A percentile compares a stretch with the other conserved stretches of the same genome.
Evolutionary conservation across 495 filamentous ascomycete species (phyloP).

Genomic region (Talaromyces liani): DNA sequence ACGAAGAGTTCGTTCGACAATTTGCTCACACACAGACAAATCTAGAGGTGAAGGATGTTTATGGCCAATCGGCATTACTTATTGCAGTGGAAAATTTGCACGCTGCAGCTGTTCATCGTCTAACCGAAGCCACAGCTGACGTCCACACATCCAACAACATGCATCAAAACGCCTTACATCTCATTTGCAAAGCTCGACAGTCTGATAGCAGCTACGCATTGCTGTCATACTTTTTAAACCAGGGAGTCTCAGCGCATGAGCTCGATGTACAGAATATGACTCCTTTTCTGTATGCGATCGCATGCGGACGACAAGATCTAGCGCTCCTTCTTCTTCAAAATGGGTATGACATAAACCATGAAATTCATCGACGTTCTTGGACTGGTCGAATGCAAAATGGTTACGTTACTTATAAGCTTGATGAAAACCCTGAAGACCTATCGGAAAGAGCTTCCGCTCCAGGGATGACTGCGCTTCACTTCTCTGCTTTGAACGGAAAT

Average conservation of each 20-base stretch:
- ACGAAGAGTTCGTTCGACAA: background rate
- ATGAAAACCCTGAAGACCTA: background rate
- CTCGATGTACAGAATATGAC: slow-evolving; percentile 3
- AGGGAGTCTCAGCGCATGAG: background rate
- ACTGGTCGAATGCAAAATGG: background rate
- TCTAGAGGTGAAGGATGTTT: slow-evolving; percentile 1
- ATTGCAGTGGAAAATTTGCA: slow-evolving; percentile 2
- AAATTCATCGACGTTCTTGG: background rate
- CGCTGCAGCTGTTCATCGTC: background rate
- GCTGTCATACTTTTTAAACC: background rate
- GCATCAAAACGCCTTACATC: slow-evolving; percentile 6
- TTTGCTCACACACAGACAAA: background rate
- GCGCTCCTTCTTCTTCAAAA: background rate
- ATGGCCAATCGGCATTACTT: background rate
- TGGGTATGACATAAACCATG: background rate
- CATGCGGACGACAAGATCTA: background rate
- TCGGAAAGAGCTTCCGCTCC: background rate
- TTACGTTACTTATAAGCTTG: background rate
- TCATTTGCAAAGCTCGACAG: background rate
- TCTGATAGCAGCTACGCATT: slow-evolving; percentile 2
- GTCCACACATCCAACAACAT: background rate
- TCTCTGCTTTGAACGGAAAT: background rate
- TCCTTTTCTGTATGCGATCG: slow-evolving; percentile 2
- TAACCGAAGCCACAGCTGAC: background rate
- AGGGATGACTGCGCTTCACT: slow-evolving; percentile 5